Percentiles rank a stretch among this genome's conserved stretches.
phyloP scores from a whole-genome alignment of 352 stramenopile species.

The Lagenidium giganteum region DNA sequence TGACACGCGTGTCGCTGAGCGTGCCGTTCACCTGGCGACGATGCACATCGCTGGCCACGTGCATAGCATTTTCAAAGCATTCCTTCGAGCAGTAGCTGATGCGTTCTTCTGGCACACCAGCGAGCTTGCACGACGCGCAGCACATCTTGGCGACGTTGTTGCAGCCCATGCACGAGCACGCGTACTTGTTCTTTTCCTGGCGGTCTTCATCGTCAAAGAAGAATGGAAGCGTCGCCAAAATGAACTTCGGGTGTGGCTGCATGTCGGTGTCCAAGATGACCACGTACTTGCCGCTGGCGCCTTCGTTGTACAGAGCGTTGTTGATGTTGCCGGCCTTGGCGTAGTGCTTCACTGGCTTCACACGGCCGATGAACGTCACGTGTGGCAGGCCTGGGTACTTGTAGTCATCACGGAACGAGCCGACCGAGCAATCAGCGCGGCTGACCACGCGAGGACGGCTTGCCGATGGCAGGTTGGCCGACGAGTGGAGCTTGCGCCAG shows the following conservation, averaged over 20 bases:
- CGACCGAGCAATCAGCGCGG: conserved; percentile 56
- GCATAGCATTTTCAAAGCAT: conserved; percentile 45
- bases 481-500: conserved; percentile 82
- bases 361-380: conserved; percentile 71
- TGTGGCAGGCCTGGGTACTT: conserved; percentile 70
- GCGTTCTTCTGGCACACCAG: conserved; percentile 32
- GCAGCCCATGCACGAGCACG: conserved; percentile 34
- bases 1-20: conserved; percentile 17
- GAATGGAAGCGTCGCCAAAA: conserved; percentile 69
- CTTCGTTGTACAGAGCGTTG: conserved; percentile 84
- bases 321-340: conserved; percentile 88
- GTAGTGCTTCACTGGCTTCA: conserved; percentile 79
- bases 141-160: conserved; percentile 39
- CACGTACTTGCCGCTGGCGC: conserved; percentile 68
- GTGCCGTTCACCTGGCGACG: conserved; percentile 40
- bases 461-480: conserved; percentile 64
- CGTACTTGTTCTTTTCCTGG: conserved; percentile 55
- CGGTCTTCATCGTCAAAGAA: conserved; percentile 79
- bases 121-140: conserved; percentile 39
- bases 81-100: conserved; percentile 47
- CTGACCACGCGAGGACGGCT: conserved; percentile 64
- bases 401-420: conserved; percentile 85
- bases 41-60: conserved; percentile 30
- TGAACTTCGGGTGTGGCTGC: conserved; percentile 75
- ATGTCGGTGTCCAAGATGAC: conserved; percentile 84